Base-by-base conservation (phyloP, 495 filamentous ascomycete genomes). In the Podospora australis region DNA sequence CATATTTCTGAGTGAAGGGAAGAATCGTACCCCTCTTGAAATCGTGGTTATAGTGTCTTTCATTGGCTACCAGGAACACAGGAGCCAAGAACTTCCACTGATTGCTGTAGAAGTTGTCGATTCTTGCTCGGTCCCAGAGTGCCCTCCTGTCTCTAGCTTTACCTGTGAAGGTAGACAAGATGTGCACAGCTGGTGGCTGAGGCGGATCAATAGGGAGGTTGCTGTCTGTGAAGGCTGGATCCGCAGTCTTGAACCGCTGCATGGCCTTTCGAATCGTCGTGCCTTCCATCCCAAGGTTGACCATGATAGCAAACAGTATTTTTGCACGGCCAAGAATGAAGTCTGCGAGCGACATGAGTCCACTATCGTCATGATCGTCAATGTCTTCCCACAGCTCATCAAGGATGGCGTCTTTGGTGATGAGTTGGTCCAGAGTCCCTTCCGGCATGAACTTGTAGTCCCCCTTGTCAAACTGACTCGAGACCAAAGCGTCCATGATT, bases 21-120 rank as follows among this genome's bases (percentile, higher is more conserved):
- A 25, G 23, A 26, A 30, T 47, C 10, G 4, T 5, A n/a, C 9
- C 34, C 17, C 11, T 16, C 25, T 39, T 26, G 23, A 48, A 39
- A 23, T 48, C n/a, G n/a, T 48, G 24, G 25, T 32, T 30, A 9
- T 40, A 40, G n/a, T 41, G 10, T 20, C 3, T 21, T 3, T 11
- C n/a, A 19, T 16, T 46, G 19, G 29, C 44, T 4, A 35, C 26
- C 9, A 30, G 7, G 17, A 48, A 36, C 2, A 48, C 25, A 9
- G 36, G 46, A 5, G 25, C 36, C 23, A 48, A 23, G 34, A 40
- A 29, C 5, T 34, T 20, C 46, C 35, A 48, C 25, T 48, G 46
- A 1, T 16, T 8, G n/a, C 22, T 30, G 24, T 16, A 48, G n/a
- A 48, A 48, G 11, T 21, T 1, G 36, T 21, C 16, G 8, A 48